Base-by-base conservation (phyloP, 352 stramenopile species). In the Pythium graminicola region DNA sequence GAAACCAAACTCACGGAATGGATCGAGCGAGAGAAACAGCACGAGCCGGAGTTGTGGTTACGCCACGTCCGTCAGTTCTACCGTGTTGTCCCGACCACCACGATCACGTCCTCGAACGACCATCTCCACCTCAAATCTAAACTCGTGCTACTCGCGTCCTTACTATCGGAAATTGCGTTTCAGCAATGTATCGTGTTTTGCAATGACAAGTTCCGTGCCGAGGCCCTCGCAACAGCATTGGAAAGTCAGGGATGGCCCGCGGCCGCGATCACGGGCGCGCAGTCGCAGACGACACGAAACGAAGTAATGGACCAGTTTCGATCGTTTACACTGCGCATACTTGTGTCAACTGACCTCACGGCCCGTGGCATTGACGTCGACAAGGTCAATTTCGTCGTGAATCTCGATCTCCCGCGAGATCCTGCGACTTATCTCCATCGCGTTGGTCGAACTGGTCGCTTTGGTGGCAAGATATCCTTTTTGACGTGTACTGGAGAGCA, bases 171-270 rank as follows among this genome's bases (percentile, higher is more conserved):
- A 46, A 67, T 89, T 36, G 54, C 71, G 31, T 91, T 91, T 53
- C 69, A 73, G 31, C 77, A 91, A 56, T 89, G 81, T 54, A 89
- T 91, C 49, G 78, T 89, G 28, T 91, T 91, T 50, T 89, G 76
- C 64, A 91, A 91, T 63, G 81, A 89, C 64, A 91, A 89, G 64
- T 76, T 86, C 47, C 70, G 77, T 7, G 76, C 81, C 0, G 78
- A 89, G 56, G 78, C 76, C 9, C 39, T 89, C 13, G 73, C 78
- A 3, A 69, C 60, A 0, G 78, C 76, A 13, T 65, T 91, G 20
- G 52, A 49, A 14, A 58, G 52, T 6, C 68, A 86, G 22, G 69
- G 68, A 20, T 91, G 74, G 73, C 76, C 78, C 4, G 69, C 76
- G 7, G 69, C 64, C 20, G 79, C 76, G 16, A 88, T 88, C 58